Evolutionary conservation across 306 rosid species (phyloP).

Genomic region (Begonia masoniana): DNA sequence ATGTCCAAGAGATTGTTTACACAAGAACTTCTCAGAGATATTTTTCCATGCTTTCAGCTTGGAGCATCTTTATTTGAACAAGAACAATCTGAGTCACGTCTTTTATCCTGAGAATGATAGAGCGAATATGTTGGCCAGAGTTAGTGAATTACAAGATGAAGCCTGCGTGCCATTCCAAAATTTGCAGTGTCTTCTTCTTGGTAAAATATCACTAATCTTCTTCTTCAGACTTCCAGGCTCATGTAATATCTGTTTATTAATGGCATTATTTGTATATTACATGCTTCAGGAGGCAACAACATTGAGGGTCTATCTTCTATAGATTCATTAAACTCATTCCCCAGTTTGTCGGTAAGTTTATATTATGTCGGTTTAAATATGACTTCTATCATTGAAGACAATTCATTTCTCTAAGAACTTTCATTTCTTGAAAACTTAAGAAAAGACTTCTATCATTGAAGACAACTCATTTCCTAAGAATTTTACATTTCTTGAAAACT

Average conservation of each 20-base stretch:
- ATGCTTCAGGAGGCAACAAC: constrained; percentile 58
- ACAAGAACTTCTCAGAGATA: constrained; percentile 12
- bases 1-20: constrained; percentile 3
- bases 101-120: constrained; percentile 37
- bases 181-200: constrained; percentile 70
- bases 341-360: constrained; percentile 64
- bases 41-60: constrained; percentile 47
- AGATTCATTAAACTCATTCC: constrained; percentile 66
- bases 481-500: too few species aligned
- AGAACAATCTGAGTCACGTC: constrained; percentile 56
- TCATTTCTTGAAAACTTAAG: too few species aligned
- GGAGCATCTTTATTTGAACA: constrained; percentile 88
- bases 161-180: constrained; percentile 45
- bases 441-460: too few species aligned
- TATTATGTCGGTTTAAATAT: constrained; percentile 6
- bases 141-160: constrained; percentile 17
- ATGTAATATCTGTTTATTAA: not conserved
- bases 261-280: constrained; percentile 5
- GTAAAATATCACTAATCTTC: constrained; percentile 29
- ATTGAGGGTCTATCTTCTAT: constrained; percentile 54
- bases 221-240: not conserved
- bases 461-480: too few species aligned
- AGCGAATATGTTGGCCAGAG: constrained; percentile 21
- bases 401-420: too few species aligned
- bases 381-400: too few species aligned